Evolutionary conservation across 2,329 filamentous ascomycete genomes (phyloP).

Genomic region (Arthrobotrys sphaeroides): DNA sequence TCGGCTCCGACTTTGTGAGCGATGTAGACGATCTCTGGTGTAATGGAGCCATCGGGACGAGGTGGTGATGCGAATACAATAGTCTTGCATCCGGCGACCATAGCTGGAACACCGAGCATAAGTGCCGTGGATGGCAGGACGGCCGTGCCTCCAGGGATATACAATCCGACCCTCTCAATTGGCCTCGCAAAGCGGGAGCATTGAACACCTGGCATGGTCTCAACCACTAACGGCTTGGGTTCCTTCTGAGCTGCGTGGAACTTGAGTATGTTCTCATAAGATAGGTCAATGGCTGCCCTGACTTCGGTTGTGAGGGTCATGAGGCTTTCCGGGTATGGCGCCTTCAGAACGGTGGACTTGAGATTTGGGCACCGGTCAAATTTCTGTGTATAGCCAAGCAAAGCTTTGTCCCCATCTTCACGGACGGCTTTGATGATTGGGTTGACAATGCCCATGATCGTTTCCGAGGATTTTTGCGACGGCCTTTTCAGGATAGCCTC

Average conservation of each 20-base stretch:
- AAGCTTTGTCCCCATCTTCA: slow-evolving; percentile 81
- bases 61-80: slow-evolving; percentile 94
- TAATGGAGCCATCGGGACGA: slow-evolving; percentile 85
- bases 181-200: slow-evolving; percentile 92
- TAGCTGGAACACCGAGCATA: slow-evolving; percentile 96
- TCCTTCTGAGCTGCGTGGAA: slow-evolving; percentile 95
- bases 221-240: slow-evolving; percentile 80
- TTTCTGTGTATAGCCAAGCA: slow-evolving; percentile 94
- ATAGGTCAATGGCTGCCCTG: slow-evolving; percentile 88
- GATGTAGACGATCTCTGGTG: slow-evolving; percentile 95
- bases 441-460: slow-evolving; percentile 87
- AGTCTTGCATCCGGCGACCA: slow-evolving; percentile 95
- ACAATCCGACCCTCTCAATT: slow-evolving; percentile 95
- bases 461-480: slow-evolving; percentile 92
- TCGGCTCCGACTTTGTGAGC: slow-evolving; percentile 97
- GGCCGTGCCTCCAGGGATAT: slow-evolving; percentile 94
- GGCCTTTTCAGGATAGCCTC: slow-evolving; percentile 82
- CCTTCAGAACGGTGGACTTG: slow-evolving; percentile 85
- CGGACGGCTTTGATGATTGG: slow-evolving; percentile 92
- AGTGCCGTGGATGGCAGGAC: slow-evolving; percentile 96
- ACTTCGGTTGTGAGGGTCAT: slow-evolving; percentile 89
- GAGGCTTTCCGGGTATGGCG: slow-evolving; percentile 83
- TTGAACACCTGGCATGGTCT: slow-evolving; percentile 97
- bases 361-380: slow-evolving; percentile 96
- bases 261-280: slow-evolving; percentile 90